These are phyloP conservation scores for Blastobotrys ciferrii DNA, from an alignment of 1,139 yeast genomes.

Conservation along the genomic window DNA sequence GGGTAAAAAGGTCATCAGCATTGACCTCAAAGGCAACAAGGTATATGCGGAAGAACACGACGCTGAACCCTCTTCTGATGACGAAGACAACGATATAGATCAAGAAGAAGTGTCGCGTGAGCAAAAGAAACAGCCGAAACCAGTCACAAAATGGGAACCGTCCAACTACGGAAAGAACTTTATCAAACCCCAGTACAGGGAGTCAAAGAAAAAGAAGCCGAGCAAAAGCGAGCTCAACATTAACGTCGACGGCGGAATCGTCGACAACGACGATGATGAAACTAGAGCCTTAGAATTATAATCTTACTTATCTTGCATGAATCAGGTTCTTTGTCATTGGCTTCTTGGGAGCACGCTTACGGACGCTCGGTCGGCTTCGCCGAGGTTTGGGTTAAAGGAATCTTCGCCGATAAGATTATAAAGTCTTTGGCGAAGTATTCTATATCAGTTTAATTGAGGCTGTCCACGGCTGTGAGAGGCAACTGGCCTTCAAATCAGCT, in stretches of 20 bases:
- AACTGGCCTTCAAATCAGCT: too few relatives aligned
- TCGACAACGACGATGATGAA: constrained; percentile 25
- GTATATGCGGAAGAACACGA: constrained; percentile 45
- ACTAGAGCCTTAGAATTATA: constrained; percentile 22
- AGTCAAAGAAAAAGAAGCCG: constrained; percentile 2
- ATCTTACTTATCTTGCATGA: background rate
- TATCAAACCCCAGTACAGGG: constrained; percentile 31
- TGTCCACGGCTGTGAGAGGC: too few relatives aligned
- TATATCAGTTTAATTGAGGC: too few relatives aligned
- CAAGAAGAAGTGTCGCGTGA: constrained; percentile 19
- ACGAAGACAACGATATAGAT: constrained; percentile 24
- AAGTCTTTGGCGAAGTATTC: too few relatives aligned
- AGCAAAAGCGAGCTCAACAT: background rate
- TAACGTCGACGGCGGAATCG: constrained; percentile 15
- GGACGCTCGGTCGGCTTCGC: too few relatives aligned
- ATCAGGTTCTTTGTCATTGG: too few relatives aligned
- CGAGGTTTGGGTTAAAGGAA: too few relatives aligned
- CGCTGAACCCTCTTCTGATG: constrained; percentile 18
- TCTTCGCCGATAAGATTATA: too few relatives aligned
- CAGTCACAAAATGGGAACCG: constrained; percentile 27
- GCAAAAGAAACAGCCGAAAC: constrained; percentile 17
- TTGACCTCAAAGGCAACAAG: constrained; percentile 80
- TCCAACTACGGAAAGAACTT: constrained; percentile 33
- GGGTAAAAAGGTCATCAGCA: constrained; percentile 70
- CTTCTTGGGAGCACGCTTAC: too few relatives aligned